Conservation (phyloP, 208 protist species). For the Wallacemonas sp. region DNA sequence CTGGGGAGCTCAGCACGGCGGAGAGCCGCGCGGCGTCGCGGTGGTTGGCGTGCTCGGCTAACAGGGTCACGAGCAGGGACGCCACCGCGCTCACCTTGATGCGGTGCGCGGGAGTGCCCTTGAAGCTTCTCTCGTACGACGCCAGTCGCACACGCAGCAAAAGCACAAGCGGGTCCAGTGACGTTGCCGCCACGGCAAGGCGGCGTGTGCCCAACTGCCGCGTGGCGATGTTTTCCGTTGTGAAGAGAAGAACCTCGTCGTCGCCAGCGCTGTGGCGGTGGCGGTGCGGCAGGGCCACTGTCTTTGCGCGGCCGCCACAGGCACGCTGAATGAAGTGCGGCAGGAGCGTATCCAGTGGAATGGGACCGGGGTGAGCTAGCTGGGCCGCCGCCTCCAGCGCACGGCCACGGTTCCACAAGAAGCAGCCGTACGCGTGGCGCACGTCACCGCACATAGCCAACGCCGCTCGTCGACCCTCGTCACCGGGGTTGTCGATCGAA, state of each 20-base stretch:
- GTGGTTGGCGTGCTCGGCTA: constrained; percentile 23
- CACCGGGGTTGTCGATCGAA: background rate
- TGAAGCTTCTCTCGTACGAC: constrained; percentile 9
- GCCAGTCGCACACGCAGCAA: constrained; percentile 17
- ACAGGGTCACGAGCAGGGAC: constrained; percentile 19
- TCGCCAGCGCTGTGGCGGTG: too few relatives aligned
- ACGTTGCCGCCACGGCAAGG: background rate
- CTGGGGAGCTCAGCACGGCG: background rate
- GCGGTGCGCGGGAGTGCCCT: background rate
- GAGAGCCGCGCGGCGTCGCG: background rate
- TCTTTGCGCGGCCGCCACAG: too few relatives aligned
- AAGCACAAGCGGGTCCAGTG: constrained; percentile 23
- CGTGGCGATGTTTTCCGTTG: background rate
- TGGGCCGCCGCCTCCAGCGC: constrained; percentile 29
- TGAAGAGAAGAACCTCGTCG: background rate
- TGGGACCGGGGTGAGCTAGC: constrained; percentile 12
- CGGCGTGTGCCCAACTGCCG: too few relatives aligned
- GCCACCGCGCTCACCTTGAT: constrained; percentile 11
- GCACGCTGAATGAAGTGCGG: constrained; percentile 14
- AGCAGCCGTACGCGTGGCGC: constrained; percentile 17
- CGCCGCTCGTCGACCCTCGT: background rate
- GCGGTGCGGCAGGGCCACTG: too few relatives aligned
- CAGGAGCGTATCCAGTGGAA: constrained; percentile 16
- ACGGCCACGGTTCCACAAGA: constrained; percentile 14
- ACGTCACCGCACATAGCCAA: background rate